phyloP scores from a whole-genome alignment of 192 early-diverging fungal genomes.

The Linnemannia schmuckeri region DNA sequence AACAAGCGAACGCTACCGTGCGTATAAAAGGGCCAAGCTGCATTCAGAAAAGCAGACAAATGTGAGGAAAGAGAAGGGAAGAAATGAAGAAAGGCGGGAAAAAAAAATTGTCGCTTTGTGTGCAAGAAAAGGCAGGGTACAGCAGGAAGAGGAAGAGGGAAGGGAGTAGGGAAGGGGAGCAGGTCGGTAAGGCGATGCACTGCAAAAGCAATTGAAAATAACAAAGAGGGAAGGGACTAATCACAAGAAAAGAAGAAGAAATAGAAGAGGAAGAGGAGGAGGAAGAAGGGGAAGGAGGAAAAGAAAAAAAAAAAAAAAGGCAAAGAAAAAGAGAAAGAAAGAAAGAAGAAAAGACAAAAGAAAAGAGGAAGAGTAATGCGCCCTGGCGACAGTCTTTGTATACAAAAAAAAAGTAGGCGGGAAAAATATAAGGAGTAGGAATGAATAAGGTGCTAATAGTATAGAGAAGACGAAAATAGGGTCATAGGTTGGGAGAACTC shows the following conservation, averaged over 20 bases:
- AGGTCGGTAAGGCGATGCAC: not conserved
- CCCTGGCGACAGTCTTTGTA: not conserved
- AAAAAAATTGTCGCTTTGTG: not conserved
- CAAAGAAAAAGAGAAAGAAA: not conserved
- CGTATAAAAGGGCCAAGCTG: not conserved
- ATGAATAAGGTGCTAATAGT: not conserved
- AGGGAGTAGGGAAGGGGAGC: not conserved
- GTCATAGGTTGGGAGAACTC: not conserved
- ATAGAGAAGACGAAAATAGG: not conserved
- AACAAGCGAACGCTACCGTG: not conserved
- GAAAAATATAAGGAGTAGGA: not conserved
- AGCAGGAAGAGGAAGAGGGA: not conserved
- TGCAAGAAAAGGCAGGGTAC: not conserved
- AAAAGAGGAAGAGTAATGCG: not conserved
- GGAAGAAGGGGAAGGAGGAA: not conserved
- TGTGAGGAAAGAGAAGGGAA: not conserved
- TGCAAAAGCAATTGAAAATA: not conserved
- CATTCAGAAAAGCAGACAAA: not conserved
- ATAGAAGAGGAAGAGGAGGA: not conserved
- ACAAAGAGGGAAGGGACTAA: not conserved
- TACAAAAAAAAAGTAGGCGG: not conserved
- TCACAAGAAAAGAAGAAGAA: not conserved
- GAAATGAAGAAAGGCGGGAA: slow-evolving; percentile 15
- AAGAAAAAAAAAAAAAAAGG: not conserved
- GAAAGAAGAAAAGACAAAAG: not conserved